A percentile compares a stretch with the other conserved stretches of the same genome.
Evolutionary conservation across 2,329 filamentous ascomycete species (phyloP).

Genomic region (Sporothrix sp.): DNA sequence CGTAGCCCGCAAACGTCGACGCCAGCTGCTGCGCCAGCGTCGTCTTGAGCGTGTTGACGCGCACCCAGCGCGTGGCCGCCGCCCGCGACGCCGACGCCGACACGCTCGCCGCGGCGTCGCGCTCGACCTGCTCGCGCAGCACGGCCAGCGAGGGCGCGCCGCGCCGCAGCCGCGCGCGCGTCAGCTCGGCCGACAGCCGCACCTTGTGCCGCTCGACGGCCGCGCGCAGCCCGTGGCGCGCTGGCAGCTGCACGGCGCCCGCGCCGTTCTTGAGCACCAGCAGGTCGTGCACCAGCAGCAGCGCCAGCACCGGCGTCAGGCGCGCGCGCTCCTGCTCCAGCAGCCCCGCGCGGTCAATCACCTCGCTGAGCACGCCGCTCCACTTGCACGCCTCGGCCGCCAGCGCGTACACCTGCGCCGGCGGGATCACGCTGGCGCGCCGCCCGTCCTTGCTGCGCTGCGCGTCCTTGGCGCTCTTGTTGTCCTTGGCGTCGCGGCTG

Average conservation of each 20-base stretch:
- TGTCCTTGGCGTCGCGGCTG: slow-evolving; percentile 29
- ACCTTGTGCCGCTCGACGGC: slow-evolving; percentile 73
- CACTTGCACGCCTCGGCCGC: slow-evolving; percentile 84
- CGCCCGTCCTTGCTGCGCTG: not conserved
- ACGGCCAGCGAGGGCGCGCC: slow-evolving; percentile 59
- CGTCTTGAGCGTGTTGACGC: slow-evolving; percentile 71
- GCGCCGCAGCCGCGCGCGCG: slow-evolving; percentile 63
- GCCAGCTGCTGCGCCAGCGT: slow-evolving; percentile 62
- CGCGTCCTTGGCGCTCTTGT: not conserved
- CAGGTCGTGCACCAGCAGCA: slow-evolving; percentile 80
- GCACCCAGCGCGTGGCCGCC: slow-evolving; percentile 79
- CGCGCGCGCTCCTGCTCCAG: slow-evolving; percentile 58
- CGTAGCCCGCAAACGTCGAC: slow-evolving; percentile 60
- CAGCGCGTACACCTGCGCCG: slow-evolving; percentile 77
- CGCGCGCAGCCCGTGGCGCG: slow-evolving; percentile 65
- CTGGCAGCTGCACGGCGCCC: slow-evolving; percentile 69
- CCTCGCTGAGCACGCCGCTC: slow-evolving; percentile 74
- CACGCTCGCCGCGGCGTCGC: slow-evolving; percentile 56
- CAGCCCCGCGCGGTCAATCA: slow-evolving; percentile 73
- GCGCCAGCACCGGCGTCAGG: slow-evolving; percentile 69
- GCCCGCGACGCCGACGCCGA: slow-evolving; percentile 44
- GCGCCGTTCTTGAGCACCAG: slow-evolving; percentile 49
- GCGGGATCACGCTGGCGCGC: slow-evolving; percentile 51
- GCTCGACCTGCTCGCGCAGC: slow-evolving; percentile 51
- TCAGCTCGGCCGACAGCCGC: slow-evolving; percentile 72